These are phyloP conservation scores for Pleomassaria siparia DNA, from an alignment of 2,329 filamentous ascomycete genomes.

Conservation along the genomic window DNA sequence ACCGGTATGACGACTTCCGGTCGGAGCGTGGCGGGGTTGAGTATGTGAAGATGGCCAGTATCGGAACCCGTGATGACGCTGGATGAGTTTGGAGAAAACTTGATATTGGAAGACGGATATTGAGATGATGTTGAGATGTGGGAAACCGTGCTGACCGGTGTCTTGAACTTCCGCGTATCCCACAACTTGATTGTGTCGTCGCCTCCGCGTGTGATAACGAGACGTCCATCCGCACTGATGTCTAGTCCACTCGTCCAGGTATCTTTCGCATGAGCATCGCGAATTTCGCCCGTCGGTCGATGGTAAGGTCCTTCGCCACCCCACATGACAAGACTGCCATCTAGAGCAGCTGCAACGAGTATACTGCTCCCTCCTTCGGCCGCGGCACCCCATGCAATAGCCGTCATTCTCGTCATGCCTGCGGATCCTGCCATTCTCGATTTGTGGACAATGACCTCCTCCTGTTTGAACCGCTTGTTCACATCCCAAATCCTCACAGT, in stretches of 20 bases:
- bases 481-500: constrained; percentile 97
- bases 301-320: constrained; percentile 83
- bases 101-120: constrained; percentile 83
- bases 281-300: constrained; percentile 78
- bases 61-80: constrained; percentile 88
- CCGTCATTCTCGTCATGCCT: constrained; percentile 90
- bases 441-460: constrained; percentile 94
- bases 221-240: constrained; percentile 84
- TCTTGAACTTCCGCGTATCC: constrained; percentile 95
- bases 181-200: constrained; percentile 94
- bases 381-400: constrained; percentile 80
- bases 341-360: constrained; percentile 79
- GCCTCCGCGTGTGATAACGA: constrained; percentile 87
- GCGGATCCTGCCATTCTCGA: constrained; percentile 85
- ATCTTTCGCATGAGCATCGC: constrained; percentile 76
- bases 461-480: constrained; percentile 85
- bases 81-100: constrained; percentile 80
- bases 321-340: constrained; percentile 92
- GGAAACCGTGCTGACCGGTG: constrained; percentile 75
- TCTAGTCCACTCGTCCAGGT: constrained; percentile 94
- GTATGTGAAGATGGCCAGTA: constrained; percentile 82
- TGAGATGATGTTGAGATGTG: constrained; percentile 82
- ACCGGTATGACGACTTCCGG: constrained; percentile 84
- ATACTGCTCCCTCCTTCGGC: constrained; percentile 76
- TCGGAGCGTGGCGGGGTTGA: constrained; percentile 88